Evolutionary conservation across 1,284 basidiomycete species (phyloP).

Genomic region (Mycosarcoma mackinlayi): DNA sequence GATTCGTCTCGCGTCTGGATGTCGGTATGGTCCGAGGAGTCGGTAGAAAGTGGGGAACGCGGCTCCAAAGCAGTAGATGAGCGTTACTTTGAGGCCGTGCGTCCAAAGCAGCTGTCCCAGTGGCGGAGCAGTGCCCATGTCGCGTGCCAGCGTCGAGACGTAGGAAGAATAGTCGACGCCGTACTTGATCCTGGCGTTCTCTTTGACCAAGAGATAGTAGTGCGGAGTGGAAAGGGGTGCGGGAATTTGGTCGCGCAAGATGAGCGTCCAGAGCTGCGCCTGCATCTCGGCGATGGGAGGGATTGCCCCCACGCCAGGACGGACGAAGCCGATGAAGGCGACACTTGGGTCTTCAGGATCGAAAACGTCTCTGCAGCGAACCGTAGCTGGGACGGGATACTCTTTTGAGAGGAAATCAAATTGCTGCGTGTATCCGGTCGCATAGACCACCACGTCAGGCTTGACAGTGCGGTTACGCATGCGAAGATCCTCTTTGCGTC

Average conservation of each 20-base stretch:
- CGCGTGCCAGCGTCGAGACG: slow-evolving; percentile 75
- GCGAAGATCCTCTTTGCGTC: slow-evolving; percentile 70
- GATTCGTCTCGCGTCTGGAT: slow-evolving; percentile 65
- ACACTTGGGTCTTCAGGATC: slow-evolving; percentile 72
- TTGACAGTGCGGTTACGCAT: slow-evolving; percentile 71
- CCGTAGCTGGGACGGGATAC: slow-evolving; percentile 73
- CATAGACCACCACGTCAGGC: slow-evolving; percentile 73
- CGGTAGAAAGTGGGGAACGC: slow-evolving; percentile 77
- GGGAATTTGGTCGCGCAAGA: slow-evolving; percentile 71
- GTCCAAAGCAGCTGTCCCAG: slow-evolving; percentile 72
- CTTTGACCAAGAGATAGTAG: slow-evolving; percentile 74
- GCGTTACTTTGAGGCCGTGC: slow-evolving; percentile 73
- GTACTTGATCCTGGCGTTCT: slow-evolving; percentile 75
- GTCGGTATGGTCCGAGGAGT: slow-evolving; percentile 73
- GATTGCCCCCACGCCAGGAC: slow-evolving; percentile 76
- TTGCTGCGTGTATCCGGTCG: slow-evolving; percentile 70
- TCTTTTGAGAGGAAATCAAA: slow-evolving; percentile 72
- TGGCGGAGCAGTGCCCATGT: slow-evolving; percentile 75
- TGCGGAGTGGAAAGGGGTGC: slow-evolving; percentile 71
- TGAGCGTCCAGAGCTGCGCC: slow-evolving; percentile 74
- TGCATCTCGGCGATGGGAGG: slow-evolving; percentile 78
- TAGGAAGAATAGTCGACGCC: slow-evolving; percentile 75
- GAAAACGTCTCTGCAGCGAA: slow-evolving; percentile 73
- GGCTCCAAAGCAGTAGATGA: slow-evolving; percentile 76
- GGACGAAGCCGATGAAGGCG: slow-evolving; percentile 76